Evolutionary conservation across 2,329 filamentous ascomycete species (phyloP).

Genomic region (Colletotrichum camelliae): DNA sequence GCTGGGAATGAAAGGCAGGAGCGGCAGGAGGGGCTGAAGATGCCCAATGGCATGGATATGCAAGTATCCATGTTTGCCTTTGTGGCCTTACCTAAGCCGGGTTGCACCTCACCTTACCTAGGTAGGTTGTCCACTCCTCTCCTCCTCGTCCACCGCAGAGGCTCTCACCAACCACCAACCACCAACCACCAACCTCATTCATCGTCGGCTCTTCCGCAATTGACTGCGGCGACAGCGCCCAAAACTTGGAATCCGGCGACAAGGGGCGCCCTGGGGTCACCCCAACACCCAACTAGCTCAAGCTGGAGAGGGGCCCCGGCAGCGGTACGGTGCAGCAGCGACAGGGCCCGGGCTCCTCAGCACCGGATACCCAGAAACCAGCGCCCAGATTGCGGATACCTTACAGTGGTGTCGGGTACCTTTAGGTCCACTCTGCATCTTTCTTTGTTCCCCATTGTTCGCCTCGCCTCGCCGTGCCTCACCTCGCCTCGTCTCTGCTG

Average conservation of each 20-base stretch:
- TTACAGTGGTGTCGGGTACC: background rate
- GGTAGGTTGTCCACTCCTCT: background rate
- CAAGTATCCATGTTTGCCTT: background rate
- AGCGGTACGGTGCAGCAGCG: slow-evolving; percentile 12
- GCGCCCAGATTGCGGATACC: slow-evolving; percentile 7
- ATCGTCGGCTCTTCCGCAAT: background rate
- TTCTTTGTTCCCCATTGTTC: background rate
- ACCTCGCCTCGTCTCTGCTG: background rate
- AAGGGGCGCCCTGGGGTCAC: background rate
- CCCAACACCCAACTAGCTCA: background rate
- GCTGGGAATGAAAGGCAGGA: background rate
- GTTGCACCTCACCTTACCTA: background rate
- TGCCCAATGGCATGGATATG: background rate
- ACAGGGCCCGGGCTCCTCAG: slow-evolving; percentile 3
- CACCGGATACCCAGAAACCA: slow-evolving; percentile 18
- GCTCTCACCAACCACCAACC: background rate
- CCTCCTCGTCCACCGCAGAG: background rate
- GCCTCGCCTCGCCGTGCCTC: background rate
- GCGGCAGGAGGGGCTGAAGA: background rate
- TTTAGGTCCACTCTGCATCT: background rate
- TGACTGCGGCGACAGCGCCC: background rate
- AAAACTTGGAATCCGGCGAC: background rate
- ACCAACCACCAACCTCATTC: background rate
- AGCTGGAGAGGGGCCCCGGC: background rate
- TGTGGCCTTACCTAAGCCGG: background rate